These are phyloP conservation scores for Eragrostis curvula DNA, from an alignment of 176 grass and related monocot genomes.

Conservation along the genomic window DNA sequence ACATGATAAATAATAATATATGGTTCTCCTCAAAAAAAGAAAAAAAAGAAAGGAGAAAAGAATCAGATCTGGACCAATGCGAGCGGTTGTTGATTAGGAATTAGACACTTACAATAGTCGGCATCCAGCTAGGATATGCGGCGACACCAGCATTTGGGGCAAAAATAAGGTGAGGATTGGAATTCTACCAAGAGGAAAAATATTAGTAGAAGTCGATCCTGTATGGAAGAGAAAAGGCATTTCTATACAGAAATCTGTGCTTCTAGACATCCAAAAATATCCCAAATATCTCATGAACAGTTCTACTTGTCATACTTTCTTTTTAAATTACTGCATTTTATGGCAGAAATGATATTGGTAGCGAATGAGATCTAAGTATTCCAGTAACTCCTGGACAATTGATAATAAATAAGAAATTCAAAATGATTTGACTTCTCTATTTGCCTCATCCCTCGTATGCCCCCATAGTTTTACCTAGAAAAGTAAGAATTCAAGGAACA, in stretches of 20 bases:
- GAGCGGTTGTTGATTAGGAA: not conserved
- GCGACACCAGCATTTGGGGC: constrained; percentile 96
- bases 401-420: constrained; percentile 7
- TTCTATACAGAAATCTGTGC: constrained; percentile 3
- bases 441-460: not conserved
- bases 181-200: constrained; percentile 54
- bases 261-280: constrained; percentile 9
- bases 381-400: not conserved
- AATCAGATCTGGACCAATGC: too few relatives aligned
- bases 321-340: constrained; percentile 21
- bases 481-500: not conserved
- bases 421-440: not conserved
- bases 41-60: too few relatives aligned
- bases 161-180: constrained; percentile 77
- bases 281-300: not conserved
- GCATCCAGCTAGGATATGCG: constrained; percentile 86
- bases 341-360: constrained; percentile 13
- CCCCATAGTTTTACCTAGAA: not conserved
- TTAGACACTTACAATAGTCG: constrained; percentile 79
- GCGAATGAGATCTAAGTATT: not conserved
- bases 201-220: constrained; percentile 43
- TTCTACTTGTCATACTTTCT: not conserved
- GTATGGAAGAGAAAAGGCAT: constrained; percentile 10
- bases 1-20: not conserved
- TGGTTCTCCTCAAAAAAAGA: not conserved